Evolutionary conservation across 83 land plant species (phyloP).

Genomic region (Picea abies): DNA sequence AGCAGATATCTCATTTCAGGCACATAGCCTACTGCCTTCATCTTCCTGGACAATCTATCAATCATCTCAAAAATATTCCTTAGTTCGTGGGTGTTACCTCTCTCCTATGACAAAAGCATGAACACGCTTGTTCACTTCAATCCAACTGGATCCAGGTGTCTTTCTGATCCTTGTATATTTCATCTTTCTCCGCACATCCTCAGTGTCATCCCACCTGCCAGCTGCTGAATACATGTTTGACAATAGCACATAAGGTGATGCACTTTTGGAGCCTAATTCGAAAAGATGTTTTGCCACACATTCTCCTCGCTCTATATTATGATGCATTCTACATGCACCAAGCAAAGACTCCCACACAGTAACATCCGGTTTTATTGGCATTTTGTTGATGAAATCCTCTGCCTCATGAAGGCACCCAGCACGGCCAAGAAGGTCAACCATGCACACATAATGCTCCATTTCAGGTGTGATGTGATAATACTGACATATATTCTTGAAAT

Average conservation of each 20-base stretch:
- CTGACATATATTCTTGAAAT: conserved; percentile 24
- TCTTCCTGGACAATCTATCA: too few relatives aligned
- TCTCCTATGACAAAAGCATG: background rate
- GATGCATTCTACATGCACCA: conserved; percentile 27
- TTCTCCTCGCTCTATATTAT: conserved; percentile 25
- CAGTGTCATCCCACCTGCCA: conserved; percentile 32
- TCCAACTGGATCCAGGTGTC: conserved; percentile 25
- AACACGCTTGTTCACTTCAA: conserved; percentile 4
- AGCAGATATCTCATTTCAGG: too few relatives aligned
- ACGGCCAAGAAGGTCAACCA: conserved; percentile 21
- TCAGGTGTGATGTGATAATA: conserved; percentile 13
- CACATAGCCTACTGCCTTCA: too few relatives aligned
- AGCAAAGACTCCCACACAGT: conserved; percentile 39
- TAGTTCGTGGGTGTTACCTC: too few relatives aligned
- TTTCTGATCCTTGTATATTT: conserved; percentile 15
- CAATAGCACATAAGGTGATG: conserved; percentile 26
- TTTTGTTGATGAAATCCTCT: background rate
- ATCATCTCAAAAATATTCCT: too few relatives aligned
- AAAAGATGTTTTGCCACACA: conserved; percentile 22
- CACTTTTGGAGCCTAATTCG: conserved; percentile 7
- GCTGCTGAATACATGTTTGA: conserved; percentile 35
- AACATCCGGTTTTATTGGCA: background rate
- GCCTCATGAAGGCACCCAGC: conserved; percentile 21
- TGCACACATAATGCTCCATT: conserved; percentile 28
- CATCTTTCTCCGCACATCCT: conserved; percentile 20